Percentiles rank a stretch among this genome's conserved stretches.
Evolutionary conservation across 2,329 filamentous ascomycete species (phyloP).

Genomic region (Colletotrichum sublineola): DNA sequence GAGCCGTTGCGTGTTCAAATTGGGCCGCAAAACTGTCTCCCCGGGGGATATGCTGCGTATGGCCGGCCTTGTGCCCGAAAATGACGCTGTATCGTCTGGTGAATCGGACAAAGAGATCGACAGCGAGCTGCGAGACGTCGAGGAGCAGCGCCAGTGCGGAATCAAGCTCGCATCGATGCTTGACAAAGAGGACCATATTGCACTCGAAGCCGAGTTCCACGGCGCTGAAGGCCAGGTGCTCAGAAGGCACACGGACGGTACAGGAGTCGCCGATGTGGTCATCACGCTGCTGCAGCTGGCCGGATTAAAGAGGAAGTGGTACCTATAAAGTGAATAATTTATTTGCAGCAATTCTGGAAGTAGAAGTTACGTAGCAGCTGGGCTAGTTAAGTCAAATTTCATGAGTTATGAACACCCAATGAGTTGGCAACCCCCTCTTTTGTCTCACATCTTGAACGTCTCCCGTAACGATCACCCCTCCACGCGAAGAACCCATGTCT

Average conservation of each 20-base stretch:
- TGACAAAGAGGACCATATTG: conserved; percentile 47
- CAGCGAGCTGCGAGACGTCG: conserved; percentile 45
- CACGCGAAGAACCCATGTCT: neutral
- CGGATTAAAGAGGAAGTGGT: conserved; percentile 48
- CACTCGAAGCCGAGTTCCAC: conserved; percentile 49
- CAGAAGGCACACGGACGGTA: conserved; percentile 53
- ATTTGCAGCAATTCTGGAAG: too few relatives aligned
- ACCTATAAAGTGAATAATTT: conserved; percentile 43
- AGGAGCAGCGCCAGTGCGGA: conserved; percentile 51
- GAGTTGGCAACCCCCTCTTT: neutral
- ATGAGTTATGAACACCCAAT: neutral
- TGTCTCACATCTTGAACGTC: too few relatives aligned
- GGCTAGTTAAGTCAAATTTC: too few relatives aligned
- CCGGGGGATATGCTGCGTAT: conserved; percentile 73
- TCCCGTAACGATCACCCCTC: neutral
- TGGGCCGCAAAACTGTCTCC: conserved; percentile 73
- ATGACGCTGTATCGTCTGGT: conserved; percentile 42
- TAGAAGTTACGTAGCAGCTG: neutral
- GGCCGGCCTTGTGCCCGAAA: conserved; percentile 70
- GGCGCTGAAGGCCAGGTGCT: conserved; percentile 50
- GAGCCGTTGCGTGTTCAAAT: conserved; percentile 72
- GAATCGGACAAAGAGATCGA: neutral
- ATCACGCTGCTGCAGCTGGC: conserved; percentile 52
- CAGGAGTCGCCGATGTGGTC: conserved; percentile 52
- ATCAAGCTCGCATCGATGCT: conserved; percentile 50